These are phyloP conservation scores for Saccharomyces hybrid DNA, from an alignment of 1,139 yeast species.

Conservation along the genomic window DNA sequence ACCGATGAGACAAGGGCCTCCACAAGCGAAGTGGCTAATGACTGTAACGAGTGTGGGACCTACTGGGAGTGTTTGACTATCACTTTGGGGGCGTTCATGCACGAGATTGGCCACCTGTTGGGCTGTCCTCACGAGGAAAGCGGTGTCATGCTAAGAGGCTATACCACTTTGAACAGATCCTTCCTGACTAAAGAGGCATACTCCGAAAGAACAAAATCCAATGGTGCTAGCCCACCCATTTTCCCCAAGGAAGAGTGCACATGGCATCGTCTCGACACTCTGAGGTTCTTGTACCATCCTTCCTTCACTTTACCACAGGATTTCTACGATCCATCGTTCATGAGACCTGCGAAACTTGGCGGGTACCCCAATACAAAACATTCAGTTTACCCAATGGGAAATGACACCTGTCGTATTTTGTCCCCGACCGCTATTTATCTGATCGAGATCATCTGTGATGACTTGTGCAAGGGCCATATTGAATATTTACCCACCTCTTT, in stretches of 20 bases:
- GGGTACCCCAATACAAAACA: slow-evolving; percentile 32
- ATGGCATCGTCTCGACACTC: slow-evolving; percentile 77
- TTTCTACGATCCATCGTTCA: slow-evolving; percentile 31
- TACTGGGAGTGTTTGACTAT: slow-evolving; percentile 85
- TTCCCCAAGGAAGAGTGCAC: slow-evolving; percentile 63
- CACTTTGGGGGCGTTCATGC: slow-evolving; percentile 90
- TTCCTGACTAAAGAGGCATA: slow-evolving; percentile 66
- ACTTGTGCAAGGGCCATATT: slow-evolving; percentile 53
- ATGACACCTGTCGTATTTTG: slow-evolving; percentile 39
- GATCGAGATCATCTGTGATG: slow-evolving; percentile 49
- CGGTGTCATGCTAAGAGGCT: slow-evolving; percentile 89
- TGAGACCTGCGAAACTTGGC: slow-evolving; percentile 26
- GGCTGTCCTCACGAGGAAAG: slow-evolving; percentile 89
- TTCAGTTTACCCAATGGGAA: slow-evolving; percentile 39
- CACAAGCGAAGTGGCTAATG: slow-evolving; percentile 75
- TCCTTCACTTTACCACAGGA: slow-evolving; percentile 70
- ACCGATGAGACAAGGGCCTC: slow-evolving; percentile 62
- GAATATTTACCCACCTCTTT: slow-evolving; percentile 53
- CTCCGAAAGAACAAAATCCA: slow-evolving; percentile 46
- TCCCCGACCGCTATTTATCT: slow-evolving; percentile 63
- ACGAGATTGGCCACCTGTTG: slow-evolving; percentile 83
- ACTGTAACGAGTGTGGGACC: slow-evolving; percentile 73
- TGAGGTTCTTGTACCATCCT: slow-evolving; percentile 75
- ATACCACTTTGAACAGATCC: slow-evolving; percentile 69
- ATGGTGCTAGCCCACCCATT: slow-evolving; percentile 42